Evolutionary conservation across 768 basidiomycete species (phyloP).

Genomic region (Tulasnella sp.): DNA sequence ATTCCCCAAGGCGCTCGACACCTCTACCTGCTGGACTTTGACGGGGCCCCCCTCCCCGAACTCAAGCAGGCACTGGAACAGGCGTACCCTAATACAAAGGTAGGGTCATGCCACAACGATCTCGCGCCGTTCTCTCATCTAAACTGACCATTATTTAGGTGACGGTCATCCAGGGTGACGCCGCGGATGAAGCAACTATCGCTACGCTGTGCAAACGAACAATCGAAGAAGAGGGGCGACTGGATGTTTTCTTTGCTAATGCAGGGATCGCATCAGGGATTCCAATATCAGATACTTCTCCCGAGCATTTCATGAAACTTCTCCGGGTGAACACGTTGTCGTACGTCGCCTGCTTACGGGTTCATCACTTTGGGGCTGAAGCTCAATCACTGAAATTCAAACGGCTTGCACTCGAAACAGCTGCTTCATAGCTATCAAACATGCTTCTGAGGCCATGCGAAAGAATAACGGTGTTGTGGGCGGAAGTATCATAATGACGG

Average conservation of each 20-base stretch:
- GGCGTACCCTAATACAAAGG: slow-evolving; percentile 79
- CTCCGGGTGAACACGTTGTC: slow-evolving; percentile 78
- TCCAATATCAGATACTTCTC: slow-evolving; percentile 57
- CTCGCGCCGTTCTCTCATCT: slow-evolving; percentile 8
- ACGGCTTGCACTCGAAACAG: slow-evolving; percentile 48
- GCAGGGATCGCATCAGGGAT: slow-evolving; percentile 63
- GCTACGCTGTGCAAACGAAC: slow-evolving; percentile 69
- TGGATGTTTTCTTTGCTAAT: slow-evolving; percentile 96
- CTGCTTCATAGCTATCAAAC: slow-evolving; percentile 86
- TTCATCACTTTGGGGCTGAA: not conserved
- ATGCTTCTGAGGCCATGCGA: slow-evolving; percentile 82
- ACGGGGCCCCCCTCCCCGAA: slow-evolving; percentile 65
- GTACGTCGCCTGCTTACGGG: slow-evolving; percentile 44
- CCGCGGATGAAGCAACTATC: slow-evolving; percentile 75
- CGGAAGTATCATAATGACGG: slow-evolving; percentile 38
- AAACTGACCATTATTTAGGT: slow-evolving; percentile 52
- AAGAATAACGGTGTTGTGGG: slow-evolving; percentile 40
- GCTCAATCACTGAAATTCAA: not conserved
- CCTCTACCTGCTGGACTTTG: slow-evolving; percentile 58
- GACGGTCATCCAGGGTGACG: slow-evolving; percentile 78
- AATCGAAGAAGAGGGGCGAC: slow-evolving; percentile 75
- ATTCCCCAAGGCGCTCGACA: slow-evolving; percentile 30
- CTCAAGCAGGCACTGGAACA: slow-evolving; percentile 69
- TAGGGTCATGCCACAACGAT: slow-evolving; percentile 42
- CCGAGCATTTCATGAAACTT: slow-evolving; percentile 70